phyloP scores from a whole-genome alignment of 2,329 filamentous ascomycete species.

The Aspergillus sp. region DNA sequence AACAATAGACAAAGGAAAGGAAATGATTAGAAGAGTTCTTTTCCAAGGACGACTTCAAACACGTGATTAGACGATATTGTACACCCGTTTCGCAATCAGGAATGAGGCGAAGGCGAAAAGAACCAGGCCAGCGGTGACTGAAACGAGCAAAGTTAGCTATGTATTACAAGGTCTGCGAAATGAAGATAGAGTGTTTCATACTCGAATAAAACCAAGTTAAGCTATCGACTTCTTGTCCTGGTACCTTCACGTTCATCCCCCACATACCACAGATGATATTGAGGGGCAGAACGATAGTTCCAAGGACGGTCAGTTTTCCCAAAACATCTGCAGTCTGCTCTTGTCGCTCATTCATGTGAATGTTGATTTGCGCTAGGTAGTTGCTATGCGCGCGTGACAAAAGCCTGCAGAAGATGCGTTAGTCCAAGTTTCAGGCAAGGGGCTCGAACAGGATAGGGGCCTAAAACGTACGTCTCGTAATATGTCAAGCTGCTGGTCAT shows the following conservation, averaged over 20 bases:
- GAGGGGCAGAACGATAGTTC: constrained; percentile 97
- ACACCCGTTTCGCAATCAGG: constrained; percentile 78
- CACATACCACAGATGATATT: constrained; percentile 98
- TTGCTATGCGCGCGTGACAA: constrained; percentile 89
- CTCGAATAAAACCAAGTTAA: constrained; percentile 71
- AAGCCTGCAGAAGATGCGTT: constrained; percentile 58
- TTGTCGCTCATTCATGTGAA: constrained; percentile 96
- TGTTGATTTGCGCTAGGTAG: constrained; percentile 99
- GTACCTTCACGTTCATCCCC: constrained; percentile 98
- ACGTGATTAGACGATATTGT: constrained; percentile 65
- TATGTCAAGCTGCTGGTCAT: constrained; percentile 97
- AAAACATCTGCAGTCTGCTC: constrained; percentile 95
- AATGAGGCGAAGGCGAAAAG: constrained; percentile 79
- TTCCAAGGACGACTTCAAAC: not conserved
- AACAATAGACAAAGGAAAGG: not conserved
- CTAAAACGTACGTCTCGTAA: constrained; percentile 78
- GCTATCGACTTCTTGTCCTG: constrained; percentile 81
- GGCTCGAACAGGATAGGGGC: not conserved
- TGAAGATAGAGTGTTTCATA: constrained; percentile 25
- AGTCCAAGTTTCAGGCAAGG: constrained; percentile 4
- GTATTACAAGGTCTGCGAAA: not conserved
- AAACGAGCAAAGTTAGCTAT: constrained; percentile 4
- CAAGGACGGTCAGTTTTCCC: constrained; percentile 89
- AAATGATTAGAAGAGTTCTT: not conserved
- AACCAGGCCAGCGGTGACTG: constrained; percentile 70